Evolutionary conservation across 1,284 basidiomycete species (phyloP), one percentile per base, ranked within the genome.

Genomic region (Apiotrichum laibachii): DNA sequence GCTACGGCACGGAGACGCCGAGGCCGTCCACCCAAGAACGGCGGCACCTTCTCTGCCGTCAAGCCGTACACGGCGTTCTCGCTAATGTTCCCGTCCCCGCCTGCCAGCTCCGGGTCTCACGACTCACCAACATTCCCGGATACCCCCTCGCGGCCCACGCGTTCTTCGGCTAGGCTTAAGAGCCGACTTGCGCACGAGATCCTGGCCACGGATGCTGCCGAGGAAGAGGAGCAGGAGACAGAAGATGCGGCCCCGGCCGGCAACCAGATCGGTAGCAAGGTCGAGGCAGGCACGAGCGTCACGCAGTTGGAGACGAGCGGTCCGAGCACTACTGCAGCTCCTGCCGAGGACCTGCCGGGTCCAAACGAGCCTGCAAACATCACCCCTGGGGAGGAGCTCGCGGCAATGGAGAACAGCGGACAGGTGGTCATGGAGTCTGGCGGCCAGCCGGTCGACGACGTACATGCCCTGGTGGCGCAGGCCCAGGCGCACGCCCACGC

Each of bases 1-100:
- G 72, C 74, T 7, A 70, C 70, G 18, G 70, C 72, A 2, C 60
- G 64, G 1, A 58, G 71, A 12, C 48, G 64, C n/a, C 63, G 71
- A 22, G 71, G 71, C 4, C 64, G 71, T 12, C 71, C 71, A 12
- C 69, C 71, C 13, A 71, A 72, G 56, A 61, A 56, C 34, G 33
- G 42, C 16, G 50, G 31, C n/a, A 7, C 13, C 31, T 52, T 18
- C 42, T 49, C 54, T 18, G 40, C 50, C 13, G 34, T 34, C n/a
- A 50, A 59, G 47, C 52, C 50, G 8, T 56, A 46, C 42, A 40
- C 55, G 34, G 21, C 46, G 19, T 26, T 58, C 21, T 10, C 19
- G 19, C n/a, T 10, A 3, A 44, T 44, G 43, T 53, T 56, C 50
- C 33, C 50, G 13, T 40, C 56, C 18, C 45, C 55, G 18, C 34